These are phyloP conservation scores for Ceratobasidium sp. DNA, from an alignment of 1,284 basidiomycete species.

Conservation along the genomic window DNA sequence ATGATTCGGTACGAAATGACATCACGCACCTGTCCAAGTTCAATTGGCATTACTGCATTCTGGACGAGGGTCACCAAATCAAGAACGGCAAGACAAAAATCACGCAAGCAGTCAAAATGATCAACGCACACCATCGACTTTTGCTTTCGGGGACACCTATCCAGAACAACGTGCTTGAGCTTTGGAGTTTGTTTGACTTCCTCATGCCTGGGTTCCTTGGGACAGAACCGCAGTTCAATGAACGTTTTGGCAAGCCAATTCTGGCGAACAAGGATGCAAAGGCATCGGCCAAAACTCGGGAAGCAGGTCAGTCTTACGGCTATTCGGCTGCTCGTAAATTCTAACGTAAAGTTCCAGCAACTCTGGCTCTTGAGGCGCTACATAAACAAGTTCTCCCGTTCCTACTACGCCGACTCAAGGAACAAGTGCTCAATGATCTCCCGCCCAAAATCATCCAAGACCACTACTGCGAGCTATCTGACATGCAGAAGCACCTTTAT, in stretches of 20 bases:
- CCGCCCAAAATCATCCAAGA: conserved; percentile 99
- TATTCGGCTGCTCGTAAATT: conserved; percentile 31
- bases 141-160: conserved; percentile 98
- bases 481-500: conserved; percentile 91
- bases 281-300: conserved; percentile 82
- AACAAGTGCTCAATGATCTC: conserved; percentile 94
- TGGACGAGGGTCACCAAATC: conserved; percentile 99
- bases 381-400: conserved; percentile 99
- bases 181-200: conserved; percentile 99
- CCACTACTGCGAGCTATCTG: conserved; percentile 97
- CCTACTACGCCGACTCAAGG: conserved; percentile 93
- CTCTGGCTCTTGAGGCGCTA: conserved; percentile 91
- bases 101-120: conserved; percentile 92
- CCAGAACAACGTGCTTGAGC: conserved; percentile 97
- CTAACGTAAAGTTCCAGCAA: conserved; percentile 60
- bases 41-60: conserved; percentile 94
- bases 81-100: conserved; percentile 99
- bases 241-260: conserved; percentile 96
- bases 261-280: conserved; percentile 95
- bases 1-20: conserved; percentile 97
- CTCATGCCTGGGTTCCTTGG: conserved; percentile 99
- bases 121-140: conserved; percentile 90
- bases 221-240: conserved; percentile 93
- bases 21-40: conserved; percentile 76
- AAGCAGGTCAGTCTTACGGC: conserved; percentile 78